Conservation (phyloP, 257 asterid species). For the Vinca minor region DNA sequence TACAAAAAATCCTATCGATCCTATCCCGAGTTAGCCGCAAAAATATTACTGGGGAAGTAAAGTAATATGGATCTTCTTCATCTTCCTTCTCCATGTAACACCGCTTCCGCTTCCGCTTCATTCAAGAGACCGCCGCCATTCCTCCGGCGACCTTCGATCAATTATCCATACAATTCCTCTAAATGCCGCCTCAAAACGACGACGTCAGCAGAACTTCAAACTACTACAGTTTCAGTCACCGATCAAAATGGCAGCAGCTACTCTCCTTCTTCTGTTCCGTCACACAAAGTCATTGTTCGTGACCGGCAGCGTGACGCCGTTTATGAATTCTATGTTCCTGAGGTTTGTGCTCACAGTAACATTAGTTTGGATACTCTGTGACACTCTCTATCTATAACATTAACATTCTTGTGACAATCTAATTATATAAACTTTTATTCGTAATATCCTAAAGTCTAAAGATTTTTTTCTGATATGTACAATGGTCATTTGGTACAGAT, state of each 20-base stretch:
- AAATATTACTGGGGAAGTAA: too few relatives aligned
- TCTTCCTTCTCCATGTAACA: conserved; percentile 11
- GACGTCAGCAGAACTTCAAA: conserved; percentile 16
- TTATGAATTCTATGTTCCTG: conserved; percentile 32
- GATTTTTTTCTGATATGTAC: too few relatives aligned
- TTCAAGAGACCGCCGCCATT: conserved; percentile 8
- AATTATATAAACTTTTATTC: too few relatives aligned
- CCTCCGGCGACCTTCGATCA: conserved; percentile 14
- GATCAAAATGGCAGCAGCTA: conserved; percentile 17
- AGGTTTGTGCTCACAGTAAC: too few relatives aligned
- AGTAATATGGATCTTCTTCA: too few relatives aligned
- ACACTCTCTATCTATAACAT: too few relatives aligned
- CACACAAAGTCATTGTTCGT: conserved; percentile 33
- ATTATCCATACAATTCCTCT: conserved; percentile 7
- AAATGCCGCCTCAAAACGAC: conserved; percentile 8
- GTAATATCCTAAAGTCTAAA: too few relatives aligned
- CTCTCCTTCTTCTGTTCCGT: conserved; percentile 24
- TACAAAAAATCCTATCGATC: too few relatives aligned
- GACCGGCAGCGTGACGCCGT: conserved; percentile 30
- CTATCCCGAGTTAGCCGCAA: too few relatives aligned
- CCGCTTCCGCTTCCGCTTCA: conserved; percentile 12
- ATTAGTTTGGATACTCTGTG: too few relatives aligned
- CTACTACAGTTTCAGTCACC: conserved; percentile 15
- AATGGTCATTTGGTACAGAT: too few relatives aligned
- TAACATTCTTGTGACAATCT: too few relatives aligned